phyloP scores from a whole-genome alignment of 202 grass and related monocot genomes.

The Panicum hallii region DNA sequence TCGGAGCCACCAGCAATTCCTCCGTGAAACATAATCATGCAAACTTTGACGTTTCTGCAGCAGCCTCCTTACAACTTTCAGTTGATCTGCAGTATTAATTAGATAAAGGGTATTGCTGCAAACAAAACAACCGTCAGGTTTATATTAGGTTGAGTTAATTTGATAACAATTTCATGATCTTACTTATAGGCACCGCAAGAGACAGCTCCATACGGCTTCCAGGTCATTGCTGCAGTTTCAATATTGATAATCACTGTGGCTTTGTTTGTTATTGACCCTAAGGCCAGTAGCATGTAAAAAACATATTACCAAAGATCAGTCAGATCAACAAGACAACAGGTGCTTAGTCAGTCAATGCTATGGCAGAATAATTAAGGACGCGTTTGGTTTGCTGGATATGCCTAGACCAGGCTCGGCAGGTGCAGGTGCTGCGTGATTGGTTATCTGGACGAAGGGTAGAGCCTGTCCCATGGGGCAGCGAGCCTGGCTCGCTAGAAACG shows the following conservation, averaged over 20 bases:
- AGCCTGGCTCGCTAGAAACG: no score
- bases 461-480: no score
- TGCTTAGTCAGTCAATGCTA: no score
- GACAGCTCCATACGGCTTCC: neutral
- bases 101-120: neutral
- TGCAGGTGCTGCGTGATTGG: no score
- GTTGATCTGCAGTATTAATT: neutral
- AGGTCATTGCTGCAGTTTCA: neutral
- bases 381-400: no score
- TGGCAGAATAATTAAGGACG: no score
- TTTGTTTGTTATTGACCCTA: neutral
- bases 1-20: neutral
- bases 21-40: neutral
- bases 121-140: neutral
- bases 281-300: no score
- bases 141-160: neutral
- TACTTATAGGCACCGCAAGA: neutral
- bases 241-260: neutral
- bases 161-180: neutral
- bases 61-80: neutral
- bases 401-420: no score
- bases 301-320: no score
- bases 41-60: neutral
- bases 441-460: no score
- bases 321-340: no score